A percentile compares a stretch with the other conserved stretches of the same genome.
These are phyloP conservation scores for Fusarium nurragi DNA, from an alignment of 2,329 filamentous ascomycete genomes.

Conservation along the genomic window DNA sequence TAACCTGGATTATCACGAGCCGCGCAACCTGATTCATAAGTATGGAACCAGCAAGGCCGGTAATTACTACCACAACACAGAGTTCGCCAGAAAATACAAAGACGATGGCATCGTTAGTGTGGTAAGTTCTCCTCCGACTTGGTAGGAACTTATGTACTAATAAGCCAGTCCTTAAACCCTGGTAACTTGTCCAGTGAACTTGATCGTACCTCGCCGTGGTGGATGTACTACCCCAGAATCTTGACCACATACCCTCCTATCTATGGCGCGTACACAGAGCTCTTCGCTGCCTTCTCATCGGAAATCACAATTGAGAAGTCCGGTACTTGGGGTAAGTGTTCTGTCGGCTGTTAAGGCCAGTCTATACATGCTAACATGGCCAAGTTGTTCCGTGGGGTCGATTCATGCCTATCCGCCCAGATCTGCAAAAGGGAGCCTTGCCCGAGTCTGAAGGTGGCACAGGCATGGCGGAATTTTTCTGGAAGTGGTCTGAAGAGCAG, in stretches of 20 bases:
- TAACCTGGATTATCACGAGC: constrained; percentile 44
- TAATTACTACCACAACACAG: constrained; percentile 45
- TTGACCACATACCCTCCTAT: constrained; percentile 39
- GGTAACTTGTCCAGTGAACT: constrained; percentile 40
- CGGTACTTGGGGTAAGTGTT: constrained; percentile 45
- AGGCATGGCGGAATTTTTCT: constrained; percentile 51
- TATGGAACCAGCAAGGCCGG: constrained; percentile 48
- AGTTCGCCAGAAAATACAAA: constrained; percentile 44
- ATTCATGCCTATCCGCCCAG: constrained; percentile 47
- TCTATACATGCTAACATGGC: constrained; percentile 4
- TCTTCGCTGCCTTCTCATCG: constrained; percentile 57
- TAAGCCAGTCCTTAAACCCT: constrained; percentile 36
- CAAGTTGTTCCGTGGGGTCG: constrained; percentile 50
- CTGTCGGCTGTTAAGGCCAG: not conserved
- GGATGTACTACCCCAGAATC: constrained; percentile 31
- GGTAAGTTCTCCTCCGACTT: not conserved
- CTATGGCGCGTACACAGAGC: constrained; percentile 59
- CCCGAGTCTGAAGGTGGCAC: constrained; percentile 51
- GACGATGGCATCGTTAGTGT: constrained; percentile 44
- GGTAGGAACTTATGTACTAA: not conserved
- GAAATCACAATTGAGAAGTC: constrained; percentile 53
- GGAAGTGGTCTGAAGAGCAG: constrained; percentile 55
- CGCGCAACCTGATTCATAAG: constrained; percentile 36
- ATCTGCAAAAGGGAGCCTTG: constrained; percentile 47
- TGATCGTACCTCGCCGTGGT: constrained; percentile 40